These are phyloP conservation scores for Glebionis coronaria DNA, from an alignment of 129 eudicot genomes.

Conservation along the genomic window DNA sequence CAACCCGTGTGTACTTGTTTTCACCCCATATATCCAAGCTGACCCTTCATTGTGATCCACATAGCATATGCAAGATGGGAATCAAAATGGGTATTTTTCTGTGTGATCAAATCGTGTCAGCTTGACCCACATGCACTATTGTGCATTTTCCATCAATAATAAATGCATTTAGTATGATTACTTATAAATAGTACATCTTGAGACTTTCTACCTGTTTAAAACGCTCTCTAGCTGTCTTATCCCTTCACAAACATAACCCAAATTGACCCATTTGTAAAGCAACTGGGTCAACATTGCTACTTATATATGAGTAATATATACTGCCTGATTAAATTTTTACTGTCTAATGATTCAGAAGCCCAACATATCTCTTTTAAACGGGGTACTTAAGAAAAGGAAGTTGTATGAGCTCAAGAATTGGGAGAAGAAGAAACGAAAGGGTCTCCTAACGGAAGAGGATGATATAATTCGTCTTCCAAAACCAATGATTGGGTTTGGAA, in stretches of 20 bases:
- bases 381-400: constrained; percentile 55
- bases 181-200: neutral
- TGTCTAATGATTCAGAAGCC: constrained; percentile 33
- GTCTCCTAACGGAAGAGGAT: constrained; percentile 17
- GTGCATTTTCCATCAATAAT: neutral
- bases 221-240: too few species aligned
- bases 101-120: neutral
- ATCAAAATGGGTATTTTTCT: neutral
- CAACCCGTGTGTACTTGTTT: too few species aligned
- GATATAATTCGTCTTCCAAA: constrained; percentile 69
- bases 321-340: neutral
- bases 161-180: neutral
- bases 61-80: too few species aligned
- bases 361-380: constrained; percentile 21
- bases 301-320: neutral
- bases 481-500: constrained; percentile 85
- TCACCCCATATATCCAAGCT: too few species aligned
- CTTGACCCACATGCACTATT: neutral
- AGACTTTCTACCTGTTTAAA: neutral
- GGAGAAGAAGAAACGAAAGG: constrained; percentile 40
- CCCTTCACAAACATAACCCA: neutral
- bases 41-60: too few species aligned
- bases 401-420: constrained; percentile 30
- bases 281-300: neutral
- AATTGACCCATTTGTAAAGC: neutral